Evolutionary conservation across 495 filamentous ascomycete genomes (phyloP), one percentile per base, ranked within the genome.

Genomic region (Penicillium dipodomyicola): DNA sequence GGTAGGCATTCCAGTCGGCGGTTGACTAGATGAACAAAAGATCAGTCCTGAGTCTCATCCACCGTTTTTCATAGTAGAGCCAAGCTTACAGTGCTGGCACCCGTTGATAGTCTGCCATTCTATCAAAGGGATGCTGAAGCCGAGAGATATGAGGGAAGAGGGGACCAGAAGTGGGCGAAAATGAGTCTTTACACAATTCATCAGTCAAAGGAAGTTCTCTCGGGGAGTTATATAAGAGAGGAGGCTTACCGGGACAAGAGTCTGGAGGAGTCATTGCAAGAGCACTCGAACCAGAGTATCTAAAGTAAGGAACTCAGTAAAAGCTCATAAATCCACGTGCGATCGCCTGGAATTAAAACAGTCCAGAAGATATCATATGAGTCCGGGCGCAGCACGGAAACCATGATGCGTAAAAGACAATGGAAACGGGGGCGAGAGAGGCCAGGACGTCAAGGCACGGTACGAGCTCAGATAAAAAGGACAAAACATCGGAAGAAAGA

Each of bases 261-360:
- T 78, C 75, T 50, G 73, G 59, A 43, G 78, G 73, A 59, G 72
- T 78, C 69, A 79, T 76, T 15, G 77, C 68, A 56, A 78, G 68
- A n/a, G 70, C 65, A 57, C 70, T 60, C 42, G 72, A 74, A 41
- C 71, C 61, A 37, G 72, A 61, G 60, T 74, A 80, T 51, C 76
- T 78, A 65, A 32, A 62, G 45, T 10, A 40, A 50, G 52, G 57
- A 59, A 50, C 56, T 47, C 44, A 51, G 60, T 61, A 45, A 64
- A 57, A 54, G 56, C 52, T 65, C 54, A 56, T 22, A 52, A 48
- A 47, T 42, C 32, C 55, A 40, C 17, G 48, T n/a, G 52, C 46
- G 54, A 51, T 32, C n/a, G 39, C 33, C 14, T 30, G 41, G 33
- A 47, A 59, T 37, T 39, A 48, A 60, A 46, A 32, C 40, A 35